Base-by-base conservation (phyloP, 2,329 filamentous ascomycete species). In the Colletotrichum sp. region DNA sequence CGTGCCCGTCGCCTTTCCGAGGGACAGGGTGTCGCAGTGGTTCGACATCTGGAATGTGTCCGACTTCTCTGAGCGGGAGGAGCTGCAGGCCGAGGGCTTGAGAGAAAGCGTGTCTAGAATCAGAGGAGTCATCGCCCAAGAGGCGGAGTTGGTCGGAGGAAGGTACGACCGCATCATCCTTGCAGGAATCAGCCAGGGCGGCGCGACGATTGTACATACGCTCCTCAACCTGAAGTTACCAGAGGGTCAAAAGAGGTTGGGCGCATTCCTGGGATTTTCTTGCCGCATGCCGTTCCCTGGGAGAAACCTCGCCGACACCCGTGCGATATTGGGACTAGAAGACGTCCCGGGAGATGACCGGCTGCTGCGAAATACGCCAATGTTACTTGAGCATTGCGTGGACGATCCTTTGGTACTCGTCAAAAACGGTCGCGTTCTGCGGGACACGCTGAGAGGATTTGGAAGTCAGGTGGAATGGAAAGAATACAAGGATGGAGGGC, bases 21-120 rank as follows among this genome's bases (percentile, higher is more conserved):
- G 34, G 18, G 60, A 66, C 12, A 59, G 30, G 16, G 32, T 32
- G 71, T 83, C 85, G 10, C 87, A 89, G 78, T 91, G 89, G 89
- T 91, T 90, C 79, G 88, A 91, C 78, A 84, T 89, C 44, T 88
- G 84, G 82, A 86, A 87, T 66, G 81, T 85, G 1, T 78, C 81
- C 21, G 81, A 87, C 72, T 85, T 87, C 18, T 65, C 81, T 2
- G 81, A 86, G n/a, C 79, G 81, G 18, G 87, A 90, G 75, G 85
- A 88, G 5, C 74, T 88, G 6, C 88, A 89, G 78, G 79, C 80
- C 0, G 77, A 81, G 0, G 88, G 88, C 0, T 79, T 91, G 13
- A 79, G 78, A 39, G 85, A 87, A 12, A 85, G 84, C 72, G 83
- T 88, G 0, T 57, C 66, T 0, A 76, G 77, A 5, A 80, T 89